Conservation (phyloP, 2,329 filamentous ascomycete species). For the Xylaria sp. region DNA sequence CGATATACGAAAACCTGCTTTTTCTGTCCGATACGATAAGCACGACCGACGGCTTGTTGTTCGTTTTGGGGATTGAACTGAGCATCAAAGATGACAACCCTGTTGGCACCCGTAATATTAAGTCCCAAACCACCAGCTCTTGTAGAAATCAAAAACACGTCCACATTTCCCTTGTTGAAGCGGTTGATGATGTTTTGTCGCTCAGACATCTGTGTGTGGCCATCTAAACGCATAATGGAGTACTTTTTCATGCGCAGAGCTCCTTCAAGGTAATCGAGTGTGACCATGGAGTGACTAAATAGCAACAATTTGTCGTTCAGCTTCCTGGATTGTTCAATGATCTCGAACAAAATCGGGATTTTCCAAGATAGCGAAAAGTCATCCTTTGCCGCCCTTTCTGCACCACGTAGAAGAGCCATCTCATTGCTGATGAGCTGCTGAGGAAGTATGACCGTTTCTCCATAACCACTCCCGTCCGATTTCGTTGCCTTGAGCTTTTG, state of each 20-base stretch:
- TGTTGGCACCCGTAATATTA: slow-evolving; percentile 78
- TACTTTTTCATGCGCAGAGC: slow-evolving; percentile 48
- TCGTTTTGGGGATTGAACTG: slow-evolving; percentile 75
- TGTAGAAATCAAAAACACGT: slow-evolving; percentile 77
- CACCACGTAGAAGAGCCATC: slow-evolving; percentile 34
- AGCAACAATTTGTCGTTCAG: slow-evolving; percentile 70
- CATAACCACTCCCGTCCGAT: slow-evolving; percentile 3
- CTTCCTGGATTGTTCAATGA: slow-evolving; percentile 59
- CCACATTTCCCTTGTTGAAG: slow-evolving; percentile 57
- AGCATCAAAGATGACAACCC: slow-evolving; percentile 82
- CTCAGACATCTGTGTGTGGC: slow-evolving; percentile 47
- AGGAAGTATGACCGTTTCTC: slow-evolving; percentile 26
- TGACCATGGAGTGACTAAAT: slow-evolving; percentile 68
- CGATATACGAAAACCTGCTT: slow-evolving; percentile 83
- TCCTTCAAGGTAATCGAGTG: slow-evolving; percentile 62
- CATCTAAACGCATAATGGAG: slow-evolving; percentile 60
- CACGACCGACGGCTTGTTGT: slow-evolving; percentile 79
- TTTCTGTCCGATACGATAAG: slow-evolving; percentile 77
- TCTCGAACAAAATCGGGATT: slow-evolving; percentile 58
- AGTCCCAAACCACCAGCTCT: slow-evolving; percentile 75
- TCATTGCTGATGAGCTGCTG: slow-evolving; percentile 29
- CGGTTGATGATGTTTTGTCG: slow-evolving; percentile 60
- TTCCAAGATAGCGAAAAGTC: slow-evolving; percentile 60
- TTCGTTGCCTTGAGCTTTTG: slow-evolving; percentile 31
- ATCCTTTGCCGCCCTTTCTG: slow-evolving; percentile 34